Base-by-base conservation (phyloP, 2,329 filamentous ascomycete species). In the Emmonsiellopsis sp. region DNA sequence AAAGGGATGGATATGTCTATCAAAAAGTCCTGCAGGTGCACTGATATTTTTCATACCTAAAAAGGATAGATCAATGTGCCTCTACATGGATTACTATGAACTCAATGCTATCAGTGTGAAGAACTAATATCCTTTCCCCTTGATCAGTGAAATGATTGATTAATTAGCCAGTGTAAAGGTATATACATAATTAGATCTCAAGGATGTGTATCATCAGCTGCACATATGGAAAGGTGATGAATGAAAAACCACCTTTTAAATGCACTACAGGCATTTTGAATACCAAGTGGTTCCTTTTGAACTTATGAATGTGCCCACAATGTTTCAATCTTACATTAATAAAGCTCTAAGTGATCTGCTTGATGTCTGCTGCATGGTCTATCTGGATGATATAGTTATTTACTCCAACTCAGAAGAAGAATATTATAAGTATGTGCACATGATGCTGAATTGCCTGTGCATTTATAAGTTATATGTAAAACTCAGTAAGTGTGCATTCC, bases 91-190 rank as follows among this genome's bases (percentile, higher is more conserved):
- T 47, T 68, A 67, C 45, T 31, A 50, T 3, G 54, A 20, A 0
- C 52, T 68, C 5, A 68, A 68, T 50, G 16, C 30, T 1, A 57
- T 67, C 11, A 65, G 56, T 0, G 50, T 47, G 8, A 65, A 65
- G 49, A 56, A 68, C 47, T 30, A 56, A 5, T 67, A 68, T 42
- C 57, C 52, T 0, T 13, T 67, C 7, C 62, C 57, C 0, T 41
- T 64, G 10, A 64, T 67, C 20, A 48, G 59, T 9, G 55, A 67
- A 26, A 59, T 57, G 2, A 49, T 65, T 7, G 49, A 58, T 3
- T 40, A 50, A 4, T 50, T 65, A 10, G 30, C 38, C 11, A 51
- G 54, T 42, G 59, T 56, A 0, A 58, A 57, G 41, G 58, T 52
- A 26, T 66, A 62, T 53, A 63, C 53, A 0, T 65, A 66, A 50